These are phyloP conservation scores for Gossypium davidsonii DNA, from an alignment of 441 rosid species.

Conservation along the genomic window DNA sequence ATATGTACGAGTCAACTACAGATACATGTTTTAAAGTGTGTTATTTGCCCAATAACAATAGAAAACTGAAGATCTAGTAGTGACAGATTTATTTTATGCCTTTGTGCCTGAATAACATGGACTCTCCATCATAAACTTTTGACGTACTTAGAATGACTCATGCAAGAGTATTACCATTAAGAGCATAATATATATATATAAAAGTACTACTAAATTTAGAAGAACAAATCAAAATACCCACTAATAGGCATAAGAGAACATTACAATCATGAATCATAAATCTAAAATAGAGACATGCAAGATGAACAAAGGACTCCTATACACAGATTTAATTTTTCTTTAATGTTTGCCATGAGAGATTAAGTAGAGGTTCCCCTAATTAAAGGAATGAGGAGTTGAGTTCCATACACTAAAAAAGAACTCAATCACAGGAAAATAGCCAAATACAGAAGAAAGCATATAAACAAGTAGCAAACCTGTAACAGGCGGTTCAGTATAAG, in stretches of 20 bases:
- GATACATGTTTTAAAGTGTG: not conserved
- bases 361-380: not conserved
- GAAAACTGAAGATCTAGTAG: not conserved
- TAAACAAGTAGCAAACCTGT: conserved; percentile 49
- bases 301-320: not conserved
- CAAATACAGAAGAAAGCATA: not conserved
- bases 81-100: not conserved
- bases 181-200: not conserved
- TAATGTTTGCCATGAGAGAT: not conserved
- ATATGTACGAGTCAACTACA: not conserved
- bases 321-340: not conserved
- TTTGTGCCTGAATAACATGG: not conserved
- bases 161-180: not conserved
- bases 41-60: not conserved
- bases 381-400: not conserved
- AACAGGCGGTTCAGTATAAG: conserved; percentile 76
- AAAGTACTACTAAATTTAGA: not conserved
- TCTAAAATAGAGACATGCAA: not conserved
- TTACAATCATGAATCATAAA: not conserved
- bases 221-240: not conserved
- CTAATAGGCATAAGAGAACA: not conserved
- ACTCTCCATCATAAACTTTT: not conserved
- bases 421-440: not conserved
- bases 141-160: not conserved
- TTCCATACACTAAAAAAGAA: not conserved